Percentiles rank a stretch among this genome's conserved stretches.
These are phyloP conservation scores for Diutina scorzettiae DNA, from an alignment of 1,139 yeast genomes.

Conservation along the genomic window DNA sequence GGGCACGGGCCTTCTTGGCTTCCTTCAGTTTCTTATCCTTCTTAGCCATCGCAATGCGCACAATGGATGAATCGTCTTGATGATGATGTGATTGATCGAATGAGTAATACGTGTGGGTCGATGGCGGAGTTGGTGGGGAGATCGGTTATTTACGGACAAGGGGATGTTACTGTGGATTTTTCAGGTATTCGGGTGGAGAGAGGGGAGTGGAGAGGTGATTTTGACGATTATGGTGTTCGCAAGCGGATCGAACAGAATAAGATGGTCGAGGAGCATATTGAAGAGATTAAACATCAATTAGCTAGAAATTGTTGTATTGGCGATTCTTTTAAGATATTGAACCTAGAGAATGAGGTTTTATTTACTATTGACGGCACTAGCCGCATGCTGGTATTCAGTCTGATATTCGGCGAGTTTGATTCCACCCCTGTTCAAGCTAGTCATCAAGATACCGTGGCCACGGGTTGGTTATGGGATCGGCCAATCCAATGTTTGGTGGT, in stretches of 20 bases:
- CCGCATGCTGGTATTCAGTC: background rate
- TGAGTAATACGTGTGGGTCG: background rate
- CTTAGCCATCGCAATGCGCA: background rate
- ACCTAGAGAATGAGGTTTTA: background rate
- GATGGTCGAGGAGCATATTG: background rate
- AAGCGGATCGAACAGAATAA: background rate
- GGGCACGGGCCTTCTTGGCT: slow-evolving; percentile 81
- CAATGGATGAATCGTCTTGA: background rate
- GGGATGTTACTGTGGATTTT: background rate
- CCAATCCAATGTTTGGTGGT: background rate
- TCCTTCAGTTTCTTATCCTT: slow-evolving; percentile 34
- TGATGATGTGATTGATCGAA: background rate
- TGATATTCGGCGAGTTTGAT: background rate
- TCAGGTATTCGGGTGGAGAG: background rate
- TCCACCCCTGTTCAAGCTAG: background rate
- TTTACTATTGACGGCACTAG: background rate
- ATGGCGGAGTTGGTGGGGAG: background rate
- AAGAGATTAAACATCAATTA: too few species aligned
- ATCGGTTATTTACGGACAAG: background rate
- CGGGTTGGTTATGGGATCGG: background rate
- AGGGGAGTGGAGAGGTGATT: background rate
- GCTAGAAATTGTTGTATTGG: too few species aligned
- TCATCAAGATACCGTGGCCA: background rate
- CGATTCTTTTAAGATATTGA: too few species aligned
- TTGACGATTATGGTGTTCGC: background rate